phyloP scores from a whole-genome alignment of 352 stramenopile species.

The Thalassiosira mediterranea region DNA sequence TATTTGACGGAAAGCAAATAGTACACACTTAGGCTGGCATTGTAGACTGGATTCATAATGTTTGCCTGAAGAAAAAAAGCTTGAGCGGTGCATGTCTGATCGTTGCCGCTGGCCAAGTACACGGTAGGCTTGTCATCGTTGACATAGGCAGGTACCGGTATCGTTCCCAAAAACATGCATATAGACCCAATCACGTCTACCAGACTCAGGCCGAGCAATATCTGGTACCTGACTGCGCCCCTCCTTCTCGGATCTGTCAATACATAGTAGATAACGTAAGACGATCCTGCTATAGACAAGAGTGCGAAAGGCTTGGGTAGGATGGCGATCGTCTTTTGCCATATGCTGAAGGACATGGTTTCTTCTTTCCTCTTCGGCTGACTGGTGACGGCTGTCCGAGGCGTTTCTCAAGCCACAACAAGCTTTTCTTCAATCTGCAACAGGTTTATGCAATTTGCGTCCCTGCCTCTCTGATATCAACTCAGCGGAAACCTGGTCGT shows the following conservation, averaged over 20 bases:
- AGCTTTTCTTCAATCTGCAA: too few species aligned
- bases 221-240: constrained; percentile 19
- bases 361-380: too few species aligned
- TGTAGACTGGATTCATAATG: background rate
- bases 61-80: constrained; percentile 37
- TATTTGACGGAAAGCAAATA: constrained; percentile 7
- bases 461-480: too few species aligned
- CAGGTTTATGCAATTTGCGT: too few species aligned
- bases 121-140: background rate
- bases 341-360: too few species aligned
- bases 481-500: too few species aligned
- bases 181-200: constrained; percentile 17
- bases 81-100: constrained; percentile 21
- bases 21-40: background rate
- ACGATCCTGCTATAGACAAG: constrained; percentile 23
- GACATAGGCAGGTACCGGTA: constrained; percentile 32
- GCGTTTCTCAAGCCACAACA: too few species aligned
- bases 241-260: constrained; percentile 5
- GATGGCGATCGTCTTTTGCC: constrained; percentile 25
- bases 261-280: constrained; percentile 33
- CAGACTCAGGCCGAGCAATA: constrained; percentile 30
- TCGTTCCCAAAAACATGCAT: constrained; percentile 23
- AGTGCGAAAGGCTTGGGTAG: constrained; percentile 25
- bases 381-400: too few species aligned
- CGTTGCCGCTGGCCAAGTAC: constrained; percentile 18